phyloP scores from a whole-genome alignment of 768 basidiomycete genomes.

The Baorangia bicolor region DNA sequence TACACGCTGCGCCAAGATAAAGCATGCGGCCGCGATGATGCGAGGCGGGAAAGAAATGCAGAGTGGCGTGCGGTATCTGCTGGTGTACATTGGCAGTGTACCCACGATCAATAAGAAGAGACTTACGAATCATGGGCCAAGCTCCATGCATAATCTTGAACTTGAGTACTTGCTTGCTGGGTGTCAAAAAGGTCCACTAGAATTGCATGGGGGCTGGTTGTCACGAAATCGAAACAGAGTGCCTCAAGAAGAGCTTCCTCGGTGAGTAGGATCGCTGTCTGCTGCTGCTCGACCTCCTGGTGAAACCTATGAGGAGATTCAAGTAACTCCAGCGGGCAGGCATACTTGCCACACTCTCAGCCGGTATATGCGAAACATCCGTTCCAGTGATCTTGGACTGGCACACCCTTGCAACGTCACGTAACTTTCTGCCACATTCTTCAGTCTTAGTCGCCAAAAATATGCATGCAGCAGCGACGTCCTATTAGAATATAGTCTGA shows the following conservation, averaged over 20 bases:
- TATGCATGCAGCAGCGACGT: slow-evolving; percentile 82
- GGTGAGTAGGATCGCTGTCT: slow-evolving; percentile 63
- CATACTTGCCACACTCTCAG: slow-evolving; percentile 61
- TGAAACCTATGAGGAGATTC: background rate
- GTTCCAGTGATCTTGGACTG: slow-evolving; percentile 62
- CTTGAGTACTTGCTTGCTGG: slow-evolving; percentile 42
- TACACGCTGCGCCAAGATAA: slow-evolving; percentile 70
- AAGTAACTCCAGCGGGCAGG: background rate
- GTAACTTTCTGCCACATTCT: slow-evolving; percentile 81
- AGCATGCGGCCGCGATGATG: slow-evolving; percentile 76
- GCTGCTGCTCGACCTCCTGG: slow-evolving; percentile 76
- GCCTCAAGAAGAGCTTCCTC: slow-evolving; percentile 82
- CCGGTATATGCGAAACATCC: slow-evolving; percentile 55
- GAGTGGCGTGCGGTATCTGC: slow-evolving; percentile 76
- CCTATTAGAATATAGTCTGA: slow-evolving; percentile 41
- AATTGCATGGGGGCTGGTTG: slow-evolving; percentile 73
- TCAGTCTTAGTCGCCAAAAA: slow-evolving; percentile 92
- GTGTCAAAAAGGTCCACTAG: slow-evolving; percentile 71
- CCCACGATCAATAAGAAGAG: background rate
- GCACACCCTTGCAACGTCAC: slow-evolving; percentile 79
- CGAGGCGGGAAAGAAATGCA: slow-evolving; percentile 69
- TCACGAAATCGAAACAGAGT: slow-evolving; percentile 82
- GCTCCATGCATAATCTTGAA: slow-evolving; percentile 83
- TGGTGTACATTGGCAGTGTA: slow-evolving; percentile 6
- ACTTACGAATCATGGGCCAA: slow-evolving; percentile 85